Base-by-base conservation (phyloP, 192 early-diverging fungal species). In the Gonapodya sp. region DNA sequence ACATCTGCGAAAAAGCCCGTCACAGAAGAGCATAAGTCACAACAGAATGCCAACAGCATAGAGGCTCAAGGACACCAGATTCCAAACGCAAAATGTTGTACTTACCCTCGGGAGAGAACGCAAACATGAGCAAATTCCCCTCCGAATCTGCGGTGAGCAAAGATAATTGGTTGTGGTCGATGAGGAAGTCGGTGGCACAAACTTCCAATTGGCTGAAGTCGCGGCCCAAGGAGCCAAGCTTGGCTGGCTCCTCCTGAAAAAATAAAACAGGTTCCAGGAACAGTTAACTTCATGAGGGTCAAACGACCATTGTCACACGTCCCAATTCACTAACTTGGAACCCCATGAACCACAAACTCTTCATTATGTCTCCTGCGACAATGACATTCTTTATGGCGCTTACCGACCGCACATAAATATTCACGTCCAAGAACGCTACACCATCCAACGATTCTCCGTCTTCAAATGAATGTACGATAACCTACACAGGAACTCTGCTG, bases 381-480 rank as follows among this genome's bases (percentile, higher is more conserved):
- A 98, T 90, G 36, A 95, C 92, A 79, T 95, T 96, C 83, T 96
- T 97, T 81, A 99, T 89, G 0, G 95, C 88, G 1, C 86, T 87
- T 34, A 97, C 86, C 73, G 90, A 91, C 34, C 90, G 94, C 16
- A 97, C 95, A 87, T 94, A 98, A 36, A 94, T 92, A 84, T 94
- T 95, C 16, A 95, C 93, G 85, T 98, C 96, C 36, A 98, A 87
- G 81, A 99, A 99, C 0, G 96, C 97, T 34, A 99, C 92, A 73
- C 95, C 95, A 16, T 92, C 91, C 74, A 98, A 84, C 18, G 88
- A 73, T 36, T 90, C 89, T 2, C 83, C 81, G 82, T 96, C 93
- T 82, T 95, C 92, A 82, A 98, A 95, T 30, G 90, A 88, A 73
- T 95, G 90, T 36, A 98, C 91, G 80, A 96, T 91, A 78, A 98